phyloP scores from a whole-genome alignment of 2,329 filamentous ascomycete species.

The Pyricularia sp. region DNA sequence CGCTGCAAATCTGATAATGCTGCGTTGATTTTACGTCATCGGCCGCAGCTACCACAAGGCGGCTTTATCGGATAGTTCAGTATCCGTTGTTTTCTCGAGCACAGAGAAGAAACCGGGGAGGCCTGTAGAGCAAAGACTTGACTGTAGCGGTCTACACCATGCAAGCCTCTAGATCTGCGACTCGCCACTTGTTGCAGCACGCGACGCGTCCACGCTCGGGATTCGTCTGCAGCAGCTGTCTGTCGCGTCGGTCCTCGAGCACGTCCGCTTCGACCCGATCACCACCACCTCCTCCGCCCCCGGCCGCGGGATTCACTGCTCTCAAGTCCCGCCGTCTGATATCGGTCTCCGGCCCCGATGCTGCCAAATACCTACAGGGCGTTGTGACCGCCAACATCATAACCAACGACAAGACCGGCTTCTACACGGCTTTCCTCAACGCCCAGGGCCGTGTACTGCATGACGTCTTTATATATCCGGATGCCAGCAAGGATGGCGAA shows the following conservation, averaged over 20 bases:
- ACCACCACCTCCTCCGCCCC: slow-evolving; percentile 27
- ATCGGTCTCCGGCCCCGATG: slow-evolving; percentile 68
- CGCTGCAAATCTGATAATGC: not conserved
- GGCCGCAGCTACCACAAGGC: not conserved
- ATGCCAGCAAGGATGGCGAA: slow-evolving; percentile 18
- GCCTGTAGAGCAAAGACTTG: not conserved
- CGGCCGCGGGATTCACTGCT: slow-evolving; percentile 35
- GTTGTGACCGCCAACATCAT: slow-evolving; percentile 68
- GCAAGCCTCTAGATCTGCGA: not conserved
- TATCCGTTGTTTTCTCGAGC: not conserved
- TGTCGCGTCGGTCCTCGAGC: slow-evolving; percentile 12
- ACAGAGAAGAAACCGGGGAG: not conserved
- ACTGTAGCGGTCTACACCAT: not conserved
- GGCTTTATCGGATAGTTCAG: not conserved
- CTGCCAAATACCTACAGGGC: slow-evolving; percentile 79
- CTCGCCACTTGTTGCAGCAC: not conserved
- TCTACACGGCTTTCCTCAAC: slow-evolving; percentile 80
- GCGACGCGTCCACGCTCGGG: not conserved
- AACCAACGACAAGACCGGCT: slow-evolving; percentile 33
- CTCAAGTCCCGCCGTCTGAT: slow-evolving; percentile 73
- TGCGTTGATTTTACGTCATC: not conserved
- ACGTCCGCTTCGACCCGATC: slow-evolving; percentile 11
- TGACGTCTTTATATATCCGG: slow-evolving; percentile 83
- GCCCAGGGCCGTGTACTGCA: slow-evolving; percentile 76
- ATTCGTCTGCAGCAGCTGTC: slow-evolving; percentile 21